These are phyloP conservation scores for Acacia acuminata DNA, from an alignment of 306 rosid species.

Conservation along the genomic window DNA sequence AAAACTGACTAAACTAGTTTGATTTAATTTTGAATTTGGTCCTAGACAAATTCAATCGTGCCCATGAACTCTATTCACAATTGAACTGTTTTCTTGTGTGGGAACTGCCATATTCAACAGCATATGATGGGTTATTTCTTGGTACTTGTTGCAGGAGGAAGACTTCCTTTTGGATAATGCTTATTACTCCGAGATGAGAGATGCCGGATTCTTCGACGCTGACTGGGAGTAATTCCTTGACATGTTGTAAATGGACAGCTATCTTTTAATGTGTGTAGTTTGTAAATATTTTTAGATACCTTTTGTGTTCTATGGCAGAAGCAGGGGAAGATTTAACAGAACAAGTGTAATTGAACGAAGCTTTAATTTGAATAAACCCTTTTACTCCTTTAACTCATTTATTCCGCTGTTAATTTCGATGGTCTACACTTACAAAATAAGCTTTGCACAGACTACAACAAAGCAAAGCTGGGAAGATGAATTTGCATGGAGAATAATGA, in stretches of 20 bases:
- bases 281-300: constrained; percentile 1
- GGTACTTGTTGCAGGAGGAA: constrained; percentile 58
- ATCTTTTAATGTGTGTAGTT: neutral
- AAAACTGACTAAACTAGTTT: neutral
- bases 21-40: neutral
- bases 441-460: neutral
- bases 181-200: constrained; percentile 83
- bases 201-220: constrained; percentile 90
- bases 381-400: neutral
- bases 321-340: neutral
- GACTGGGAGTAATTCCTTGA: constrained; percentile 63
- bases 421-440: neutral
- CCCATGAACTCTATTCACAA: neutral
- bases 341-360: neutral
- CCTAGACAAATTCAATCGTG: neutral
- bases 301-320: neutral
- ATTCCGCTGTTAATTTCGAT: neutral
- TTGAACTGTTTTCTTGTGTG: neutral
- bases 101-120: neutral
- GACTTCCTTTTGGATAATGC: constrained; percentile 73
- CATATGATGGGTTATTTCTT: constrained; percentile 13
- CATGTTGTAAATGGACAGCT: constrained; percentile 28
- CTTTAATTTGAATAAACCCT: neutral
- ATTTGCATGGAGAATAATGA: neutral
- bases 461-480: neutral